A percentile compares a stretch with the other conserved stretches of the same genome.
Conservation (phyloP, 2,329 filamentous ascomycete genomes). For the Talaromyces sp. region DNA sequence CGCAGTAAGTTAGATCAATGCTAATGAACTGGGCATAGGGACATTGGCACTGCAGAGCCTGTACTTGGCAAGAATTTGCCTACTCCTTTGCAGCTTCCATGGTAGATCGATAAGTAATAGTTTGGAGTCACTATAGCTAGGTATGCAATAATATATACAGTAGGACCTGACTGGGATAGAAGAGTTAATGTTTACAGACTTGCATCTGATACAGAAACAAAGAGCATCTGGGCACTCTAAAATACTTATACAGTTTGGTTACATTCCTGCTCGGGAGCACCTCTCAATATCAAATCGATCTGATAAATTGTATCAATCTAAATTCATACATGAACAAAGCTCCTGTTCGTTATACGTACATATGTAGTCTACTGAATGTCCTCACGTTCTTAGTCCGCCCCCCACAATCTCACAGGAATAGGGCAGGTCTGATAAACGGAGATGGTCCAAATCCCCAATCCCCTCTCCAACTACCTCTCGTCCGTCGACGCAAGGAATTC, state of each 20-base stretch:
- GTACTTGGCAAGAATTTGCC: slow-evolving; percentile 62
- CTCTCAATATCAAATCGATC: too few relatives aligned
- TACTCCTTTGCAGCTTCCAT: slow-evolving; percentile 66
- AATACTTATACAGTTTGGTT: background rate
- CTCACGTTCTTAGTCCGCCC: slow-evolving; percentile 58
- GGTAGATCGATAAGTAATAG: slow-evolving; percentile 45
- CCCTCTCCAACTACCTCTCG: slow-evolving; percentile 29
- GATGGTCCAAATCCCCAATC: slow-evolving; percentile 28
- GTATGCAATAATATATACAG: background rate
- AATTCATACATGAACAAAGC: too few relatives aligned
- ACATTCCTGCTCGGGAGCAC: background rate
- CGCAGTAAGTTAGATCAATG: background rate
- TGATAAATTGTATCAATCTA: too few relatives aligned
- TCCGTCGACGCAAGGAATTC: background rate
- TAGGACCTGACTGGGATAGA: background rate
- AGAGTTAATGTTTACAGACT: background rate
- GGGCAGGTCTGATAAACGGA: slow-evolving; percentile 57
- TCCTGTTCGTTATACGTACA: too few relatives aligned
- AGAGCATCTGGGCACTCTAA: background rate
- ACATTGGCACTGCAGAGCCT: slow-evolving; percentile 67
- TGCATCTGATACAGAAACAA: background rate
- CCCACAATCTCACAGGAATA: slow-evolving; percentile 48
- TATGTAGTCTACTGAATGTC: slow-evolving; percentile 37
- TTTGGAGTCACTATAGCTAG: background rate
- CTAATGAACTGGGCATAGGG: slow-evolving; percentile 40